phyloP scores from a whole-genome alignment of 768 basidiomycete genomes.

The Mycena epipterygia region DNA sequence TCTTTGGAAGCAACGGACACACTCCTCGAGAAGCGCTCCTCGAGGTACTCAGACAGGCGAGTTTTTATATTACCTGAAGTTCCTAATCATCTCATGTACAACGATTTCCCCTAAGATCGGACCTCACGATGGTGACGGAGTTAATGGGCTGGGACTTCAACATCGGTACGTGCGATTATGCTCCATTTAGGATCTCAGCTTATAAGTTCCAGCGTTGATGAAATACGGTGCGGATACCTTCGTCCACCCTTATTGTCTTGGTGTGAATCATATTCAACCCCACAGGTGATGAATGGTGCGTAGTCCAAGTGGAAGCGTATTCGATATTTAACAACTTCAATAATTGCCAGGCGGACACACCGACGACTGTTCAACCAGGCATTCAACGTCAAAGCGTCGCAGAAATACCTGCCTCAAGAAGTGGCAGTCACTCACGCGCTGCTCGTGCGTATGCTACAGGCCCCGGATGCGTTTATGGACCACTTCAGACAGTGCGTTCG shows the following conservation, averaged over 20 bases:
- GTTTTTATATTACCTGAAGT: no score
- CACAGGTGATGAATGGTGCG: slow-evolving; percentile 37
- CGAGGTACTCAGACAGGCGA: no score
- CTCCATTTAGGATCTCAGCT: neutral
- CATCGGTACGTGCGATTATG: neutral
- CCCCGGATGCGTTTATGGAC: slow-evolving; percentile 42
- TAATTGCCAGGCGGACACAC: slow-evolving; percentile 41
- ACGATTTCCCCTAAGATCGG: no score
- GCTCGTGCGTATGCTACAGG: slow-evolving; percentile 38
- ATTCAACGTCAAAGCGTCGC: slow-evolving; percentile 37
- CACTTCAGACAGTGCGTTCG: slow-evolving; percentile 43
- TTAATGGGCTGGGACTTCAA: slow-evolving; percentile 41
- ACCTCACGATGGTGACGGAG: slow-evolving; percentile 35
- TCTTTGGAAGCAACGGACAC: no score
- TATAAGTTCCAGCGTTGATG: slow-evolving; percentile 28
- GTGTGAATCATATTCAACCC: no score
- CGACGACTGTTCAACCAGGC: slow-evolving; percentile 42
- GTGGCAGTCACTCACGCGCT: slow-evolving; percentile 38
- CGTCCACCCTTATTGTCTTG: no score
- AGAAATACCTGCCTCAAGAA: slow-evolving; percentile 40
- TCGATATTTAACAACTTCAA: neutral
- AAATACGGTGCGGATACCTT: slow-evolving; percentile 40
- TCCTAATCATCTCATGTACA: no score
- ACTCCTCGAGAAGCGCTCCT: no score
- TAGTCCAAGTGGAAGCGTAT: neutral